Percentiles rank a stretch among this genome's conserved stretches.
Evolutionary conservation across 208 protist genomes (phyloP).

Genomic region (Crithidia expoeki): DNA sequence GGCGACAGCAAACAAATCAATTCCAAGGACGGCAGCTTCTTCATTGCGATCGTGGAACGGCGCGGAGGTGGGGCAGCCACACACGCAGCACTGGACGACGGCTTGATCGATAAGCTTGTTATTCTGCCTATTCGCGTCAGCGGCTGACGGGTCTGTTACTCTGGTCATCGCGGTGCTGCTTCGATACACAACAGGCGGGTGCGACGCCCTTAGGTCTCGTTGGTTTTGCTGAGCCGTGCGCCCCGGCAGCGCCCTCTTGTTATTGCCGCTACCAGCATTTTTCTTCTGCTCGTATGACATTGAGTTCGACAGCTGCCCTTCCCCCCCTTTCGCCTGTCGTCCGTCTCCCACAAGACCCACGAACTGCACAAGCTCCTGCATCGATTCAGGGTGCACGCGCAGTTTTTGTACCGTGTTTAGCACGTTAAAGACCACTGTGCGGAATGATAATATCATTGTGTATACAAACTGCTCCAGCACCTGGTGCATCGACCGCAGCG

Average conservation of each 20-base stretch:
- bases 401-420: conserved; percentile 71
- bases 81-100: conserved; percentile 33
- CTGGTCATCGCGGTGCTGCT: not conserved
- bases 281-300: not conserved
- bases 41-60: not conserved
- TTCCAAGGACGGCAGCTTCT: not conserved
- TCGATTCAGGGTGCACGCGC: conserved; percentile 23
- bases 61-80: conserved; percentile 26
- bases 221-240: conserved; percentile 42
- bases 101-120: not conserved
- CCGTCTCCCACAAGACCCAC: not conserved
- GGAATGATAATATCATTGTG: conserved; percentile 45
- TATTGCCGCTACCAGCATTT: not conserved
- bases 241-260: conserved; percentile 20
- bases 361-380: conserved; percentile 28
- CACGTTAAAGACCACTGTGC: conserved; percentile 85
- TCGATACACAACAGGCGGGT: conserved; percentile 9
- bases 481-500: conserved; percentile 54
- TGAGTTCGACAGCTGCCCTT: not conserved
- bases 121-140: not conserved
- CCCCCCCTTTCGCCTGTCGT: not conserved
- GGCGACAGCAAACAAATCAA: not conserved
- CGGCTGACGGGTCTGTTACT: not conserved
- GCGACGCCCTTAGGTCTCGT: conserved; percentile 12
- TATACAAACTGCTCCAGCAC: conserved; percentile 74